phyloP scores from a whole-genome alignment of 2,329 filamentous ascomycete species.

The Fusarium stilboides region DNA sequence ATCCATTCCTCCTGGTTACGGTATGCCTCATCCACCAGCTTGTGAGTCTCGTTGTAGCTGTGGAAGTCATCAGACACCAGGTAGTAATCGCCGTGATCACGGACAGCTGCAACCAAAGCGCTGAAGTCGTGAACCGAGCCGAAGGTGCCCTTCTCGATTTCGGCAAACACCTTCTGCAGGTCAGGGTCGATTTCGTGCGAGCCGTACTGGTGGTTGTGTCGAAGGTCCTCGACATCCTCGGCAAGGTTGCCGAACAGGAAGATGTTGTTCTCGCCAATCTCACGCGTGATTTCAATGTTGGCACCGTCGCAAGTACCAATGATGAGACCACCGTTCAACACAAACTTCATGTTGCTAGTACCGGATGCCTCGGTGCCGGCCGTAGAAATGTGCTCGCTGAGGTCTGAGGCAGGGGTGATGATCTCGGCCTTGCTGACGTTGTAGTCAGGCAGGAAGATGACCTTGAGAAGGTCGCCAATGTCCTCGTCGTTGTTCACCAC shows the following conservation, averaged over 20 bases:
- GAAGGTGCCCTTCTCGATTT: slow-evolving; percentile 85
- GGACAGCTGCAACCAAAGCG: slow-evolving; percentile 87
- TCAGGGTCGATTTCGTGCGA: slow-evolving; percentile 82
- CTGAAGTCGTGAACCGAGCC: slow-evolving; percentile 84
- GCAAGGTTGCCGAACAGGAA: slow-evolving; percentile 98
- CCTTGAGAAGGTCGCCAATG: slow-evolving; percentile 94
- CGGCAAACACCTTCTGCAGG: slow-evolving; percentile 85
- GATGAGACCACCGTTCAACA: slow-evolving; percentile 95
- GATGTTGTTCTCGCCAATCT: slow-evolving; percentile 96
- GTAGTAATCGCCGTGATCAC: slow-evolving; percentile 97
- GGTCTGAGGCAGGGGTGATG: slow-evolving; percentile 92
- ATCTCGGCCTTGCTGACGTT: slow-evolving; percentile 99
- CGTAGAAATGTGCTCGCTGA: slow-evolving; percentile 98
- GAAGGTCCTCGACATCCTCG: slow-evolving; percentile 96
- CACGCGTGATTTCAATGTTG: slow-evolving; percentile 98
- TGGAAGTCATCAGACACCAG: slow-evolving; percentile 98
- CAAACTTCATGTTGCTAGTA: slow-evolving; percentile 99
- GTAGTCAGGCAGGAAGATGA: slow-evolving; percentile 98
- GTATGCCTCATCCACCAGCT: slow-evolving; percentile 92
- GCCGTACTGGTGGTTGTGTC: slow-evolving; percentile 89
- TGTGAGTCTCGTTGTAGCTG: slow-evolving; percentile 92
- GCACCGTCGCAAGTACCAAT: slow-evolving; percentile 98
- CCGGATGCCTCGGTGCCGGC: slow-evolving; percentile 93
- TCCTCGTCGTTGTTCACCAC: slow-evolving; percentile 95
- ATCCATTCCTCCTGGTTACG: slow-evolving; percentile 94